These are phyloP conservation scores for Lipomyces starkeyi DNA, from an alignment of 805 yeast genomes.

Conservation along the genomic window DNA sequence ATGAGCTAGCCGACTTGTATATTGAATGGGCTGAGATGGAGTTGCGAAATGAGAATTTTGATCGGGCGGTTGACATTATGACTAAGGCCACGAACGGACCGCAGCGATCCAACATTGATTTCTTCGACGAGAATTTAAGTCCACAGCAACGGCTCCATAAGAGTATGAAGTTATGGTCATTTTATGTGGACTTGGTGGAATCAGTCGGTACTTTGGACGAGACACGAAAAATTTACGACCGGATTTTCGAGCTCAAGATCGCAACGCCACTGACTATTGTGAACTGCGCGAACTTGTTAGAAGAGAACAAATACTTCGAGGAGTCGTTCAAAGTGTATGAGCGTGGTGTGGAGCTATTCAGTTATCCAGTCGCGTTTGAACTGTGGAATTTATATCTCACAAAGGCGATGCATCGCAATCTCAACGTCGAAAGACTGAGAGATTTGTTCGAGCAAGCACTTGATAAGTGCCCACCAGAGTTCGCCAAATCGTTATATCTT, in stretches of 20 bases:
- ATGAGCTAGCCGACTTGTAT: constrained; percentile 73
- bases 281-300: constrained; percentile 68
- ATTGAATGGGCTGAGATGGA: constrained; percentile 77
- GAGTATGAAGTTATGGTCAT: constrained; percentile 71
- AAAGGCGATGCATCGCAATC: constrained; percentile 52
- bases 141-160: constrained; percentile 67
- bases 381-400: constrained; percentile 73
- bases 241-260: constrained; percentile 60
- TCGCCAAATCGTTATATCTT: constrained; percentile 57
- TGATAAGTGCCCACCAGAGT: constrained; percentile 55
- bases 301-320: constrained; percentile 54
- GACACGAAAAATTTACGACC: constrained; percentile 57
- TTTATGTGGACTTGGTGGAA: constrained; percentile 73
- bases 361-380: constrained; percentile 66
- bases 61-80: constrained; percentile 52
- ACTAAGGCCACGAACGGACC: constrained; percentile 53
- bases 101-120: constrained; percentile 45
- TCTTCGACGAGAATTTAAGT: constrained; percentile 52
- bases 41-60: constrained; percentile 56
- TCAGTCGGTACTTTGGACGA: constrained; percentile 50
- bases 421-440: constrained; percentile 60
- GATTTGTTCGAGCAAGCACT: constrained; percentile 77
- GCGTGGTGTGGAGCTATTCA: constrained; percentile 65
- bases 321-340: constrained; percentile 69
- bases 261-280: constrained; percentile 72